Percentiles rank a stretch among this genome's conserved stretches.
Evolutionary conservation across 2,329 filamentous ascomycete genomes (phyloP).

Genomic region (Paradendryphiella salina): DNA sequence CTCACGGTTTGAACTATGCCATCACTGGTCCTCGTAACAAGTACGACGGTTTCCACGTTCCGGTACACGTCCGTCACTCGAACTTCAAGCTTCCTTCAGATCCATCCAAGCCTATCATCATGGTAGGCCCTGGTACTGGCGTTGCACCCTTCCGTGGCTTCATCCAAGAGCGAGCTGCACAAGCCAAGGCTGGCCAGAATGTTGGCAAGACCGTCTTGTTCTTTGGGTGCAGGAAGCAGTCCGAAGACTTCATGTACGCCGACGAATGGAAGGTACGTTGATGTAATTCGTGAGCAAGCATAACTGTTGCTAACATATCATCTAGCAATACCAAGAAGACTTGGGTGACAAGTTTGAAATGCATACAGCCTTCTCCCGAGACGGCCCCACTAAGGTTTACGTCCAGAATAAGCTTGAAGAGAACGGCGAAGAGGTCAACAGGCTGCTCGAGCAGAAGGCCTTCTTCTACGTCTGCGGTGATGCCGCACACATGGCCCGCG

Average conservation of each 20-base stretch:
- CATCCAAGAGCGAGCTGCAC: conserved; percentile 86
- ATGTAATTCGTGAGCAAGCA: background rate
- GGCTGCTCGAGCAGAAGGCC: conserved; percentile 80
- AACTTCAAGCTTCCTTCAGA: conserved; percentile 99
- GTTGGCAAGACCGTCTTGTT: conserved; percentile 90
- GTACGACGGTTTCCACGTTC: conserved; percentile 93
- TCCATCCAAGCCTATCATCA: conserved; percentile 89
- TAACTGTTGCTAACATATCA: conserved; percentile 18
- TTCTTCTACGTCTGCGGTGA: conserved; percentile 99
- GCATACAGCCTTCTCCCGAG: conserved; percentile 93
- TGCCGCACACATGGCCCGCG: conserved; percentile 93
- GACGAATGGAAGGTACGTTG: conserved; percentile 85
- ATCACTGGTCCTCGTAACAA: conserved; percentile 91
- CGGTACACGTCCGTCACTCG: conserved; percentile 93
- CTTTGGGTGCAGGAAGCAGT: conserved; percentile 85
- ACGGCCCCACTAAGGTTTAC: conserved; percentile 86
- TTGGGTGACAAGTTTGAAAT: conserved; percentile 89
- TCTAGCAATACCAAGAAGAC: conserved; percentile 76
- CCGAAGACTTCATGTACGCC: conserved; percentile 92
- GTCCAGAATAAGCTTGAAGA: conserved; percentile 93
- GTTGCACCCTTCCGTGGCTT: conserved; percentile 96
- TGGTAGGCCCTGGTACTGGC: conserved; percentile 94
- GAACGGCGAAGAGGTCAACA: conserved; percentile 79
- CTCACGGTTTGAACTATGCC: conserved; percentile 82
- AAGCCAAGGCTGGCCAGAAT: conserved; percentile 75